These are phyloP conservation scores for Backusella parvicylindrica DNA, from an alignment of 192 early-diverging fungal species.

Conservation along the genomic window DNA sequence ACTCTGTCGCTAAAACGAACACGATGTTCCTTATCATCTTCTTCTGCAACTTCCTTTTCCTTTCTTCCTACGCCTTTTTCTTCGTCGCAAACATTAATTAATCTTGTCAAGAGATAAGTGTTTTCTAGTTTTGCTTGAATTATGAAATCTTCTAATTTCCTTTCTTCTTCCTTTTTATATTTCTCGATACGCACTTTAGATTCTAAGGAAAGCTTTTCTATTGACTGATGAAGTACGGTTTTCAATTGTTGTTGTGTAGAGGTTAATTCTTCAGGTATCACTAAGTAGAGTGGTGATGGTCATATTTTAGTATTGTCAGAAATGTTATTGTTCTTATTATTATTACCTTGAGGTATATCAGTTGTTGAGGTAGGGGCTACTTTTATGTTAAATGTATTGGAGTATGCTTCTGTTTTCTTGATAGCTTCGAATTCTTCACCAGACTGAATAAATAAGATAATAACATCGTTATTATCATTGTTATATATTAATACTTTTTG, in stretches of 20 bases:
- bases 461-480: background rate
- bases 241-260: conserved; percentile 10
- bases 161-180: conserved; percentile 3
- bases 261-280: background rate
- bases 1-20: background rate
- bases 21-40: background rate
- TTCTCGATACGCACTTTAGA: conserved; percentile 15
- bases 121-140: conserved; percentile 4
- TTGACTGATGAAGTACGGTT: background rate
- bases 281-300: background rate
- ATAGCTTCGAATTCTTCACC: background rate
- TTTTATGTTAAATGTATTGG: conserved; percentile 4
- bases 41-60: background rate
- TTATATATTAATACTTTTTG: background rate
- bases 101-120: conserved; percentile 1
- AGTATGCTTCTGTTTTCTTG: background rate
- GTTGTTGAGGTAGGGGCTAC: background rate
- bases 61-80: background rate
- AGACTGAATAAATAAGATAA: background rate
- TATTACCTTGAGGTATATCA: background rate
- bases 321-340: background rate
- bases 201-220: conserved; percentile 13
- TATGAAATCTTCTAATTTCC: background rate
- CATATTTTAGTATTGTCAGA: background rate
- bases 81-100: background rate